Evolutionary conservation across 306 rosid genomes (phyloP).

Genomic region (Rosa persica): DNA sequence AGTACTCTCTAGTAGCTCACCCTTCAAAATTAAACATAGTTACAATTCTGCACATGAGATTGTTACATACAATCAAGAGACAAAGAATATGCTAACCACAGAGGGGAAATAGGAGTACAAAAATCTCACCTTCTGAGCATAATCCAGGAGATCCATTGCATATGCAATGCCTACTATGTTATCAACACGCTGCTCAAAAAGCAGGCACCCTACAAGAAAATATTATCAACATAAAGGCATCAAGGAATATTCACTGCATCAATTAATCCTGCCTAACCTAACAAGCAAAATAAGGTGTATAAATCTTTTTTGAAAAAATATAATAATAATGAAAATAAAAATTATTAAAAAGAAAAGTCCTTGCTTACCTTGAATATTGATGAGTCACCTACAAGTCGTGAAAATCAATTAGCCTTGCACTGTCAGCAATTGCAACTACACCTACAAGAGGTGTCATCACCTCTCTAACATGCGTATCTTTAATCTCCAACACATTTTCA

Average conservation of each 20-base stretch:
- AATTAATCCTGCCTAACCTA: conserved; percentile 37
- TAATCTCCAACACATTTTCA: conserved; percentile 95
- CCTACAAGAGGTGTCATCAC: conserved; percentile 99
- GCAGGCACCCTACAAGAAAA: conserved; percentile 77
- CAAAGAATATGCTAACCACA: conserved; percentile 29
- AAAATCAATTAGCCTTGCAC: conserved; percentile 86
- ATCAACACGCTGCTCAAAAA: conserved; percentile 98
- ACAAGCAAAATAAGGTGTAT: background rate
- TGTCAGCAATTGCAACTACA: conserved; percentile 92
- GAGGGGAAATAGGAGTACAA: conserved; percentile 25
- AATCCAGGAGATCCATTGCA: conserved; percentile 96
- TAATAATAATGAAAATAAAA: background rate
- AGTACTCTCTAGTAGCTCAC: conserved; percentile 81
- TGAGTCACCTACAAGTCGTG: conserved; percentile 90
- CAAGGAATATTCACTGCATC: conserved; percentile 1
- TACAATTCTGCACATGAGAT: conserved; percentile 61
- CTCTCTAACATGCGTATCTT: conserved; percentile 95
- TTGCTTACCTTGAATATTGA: conserved; percentile 89
- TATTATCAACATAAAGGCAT: background rate
- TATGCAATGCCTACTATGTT: conserved; percentile 97
- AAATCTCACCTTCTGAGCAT: conserved; percentile 70
- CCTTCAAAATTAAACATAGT: conserved; percentile 82
- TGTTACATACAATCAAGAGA: conserved; percentile 41
- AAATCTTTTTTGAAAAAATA: background rate
- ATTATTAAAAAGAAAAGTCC: background rate